phyloP scores from a whole-genome alignment of 2,329 filamentous ascomycete species.

The Colletotrichum acutatum region DNA sequence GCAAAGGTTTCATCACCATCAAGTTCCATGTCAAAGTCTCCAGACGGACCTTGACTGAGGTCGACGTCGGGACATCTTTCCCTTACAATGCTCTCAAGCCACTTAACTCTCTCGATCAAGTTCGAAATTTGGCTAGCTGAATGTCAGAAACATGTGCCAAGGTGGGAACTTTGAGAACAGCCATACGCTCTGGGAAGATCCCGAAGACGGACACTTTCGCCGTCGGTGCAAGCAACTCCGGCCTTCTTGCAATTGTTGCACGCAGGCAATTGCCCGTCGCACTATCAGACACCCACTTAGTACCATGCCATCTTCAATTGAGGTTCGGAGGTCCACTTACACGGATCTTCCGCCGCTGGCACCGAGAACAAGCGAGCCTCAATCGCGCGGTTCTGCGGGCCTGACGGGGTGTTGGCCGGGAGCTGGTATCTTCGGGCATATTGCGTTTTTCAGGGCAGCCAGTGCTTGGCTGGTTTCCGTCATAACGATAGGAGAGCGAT shows the following conservation, averaged over 20 bases:
- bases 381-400: conserved; percentile 42
- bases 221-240: conserved; percentile 53
- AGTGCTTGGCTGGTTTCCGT: background rate
- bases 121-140: conserved; percentile 40
- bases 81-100: conserved; percentile 57
- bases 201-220: conserved; percentile 51
- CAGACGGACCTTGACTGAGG: conserved; percentile 39
- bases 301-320: background rate
- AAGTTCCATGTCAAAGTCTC: conserved; percentile 5
- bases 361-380: conserved; percentile 43
- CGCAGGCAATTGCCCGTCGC: conserved; percentile 54
- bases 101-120: conserved; percentile 54
- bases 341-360: conserved; percentile 61
- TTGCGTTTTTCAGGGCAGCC: background rate
- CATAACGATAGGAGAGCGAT: background rate
- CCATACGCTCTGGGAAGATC: conserved; percentile 55
- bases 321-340: conserved; percentile 41
- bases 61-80: conserved; percentile 55
- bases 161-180: too few relatives aligned
- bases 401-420: conserved; percentile 34
- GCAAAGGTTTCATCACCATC: conserved; percentile 11
- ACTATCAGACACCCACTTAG: conserved; percentile 45
- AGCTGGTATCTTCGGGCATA: conserved; percentile 22
- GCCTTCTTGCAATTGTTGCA: conserved; percentile 58
- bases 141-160: background rate